Percentiles rank a stretch among this genome's conserved stretches.
These are phyloP conservation scores for Cladobotryum protrusum DNA, from an alignment of 2,329 filamentous ascomycete genomes.

Conservation along the genomic window DNA sequence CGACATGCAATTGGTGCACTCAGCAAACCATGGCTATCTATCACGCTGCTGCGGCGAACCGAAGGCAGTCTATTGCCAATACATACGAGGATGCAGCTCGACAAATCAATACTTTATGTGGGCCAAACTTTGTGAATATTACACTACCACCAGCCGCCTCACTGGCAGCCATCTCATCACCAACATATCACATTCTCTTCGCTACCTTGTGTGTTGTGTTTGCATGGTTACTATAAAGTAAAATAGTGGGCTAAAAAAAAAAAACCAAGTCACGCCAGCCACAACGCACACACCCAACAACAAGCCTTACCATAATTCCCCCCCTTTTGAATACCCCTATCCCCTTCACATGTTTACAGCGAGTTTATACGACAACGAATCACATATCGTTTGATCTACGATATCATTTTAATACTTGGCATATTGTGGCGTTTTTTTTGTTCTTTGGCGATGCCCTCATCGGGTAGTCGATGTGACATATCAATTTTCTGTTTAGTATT, in stretches of 20 bases:
- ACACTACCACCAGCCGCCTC: conserved; percentile 38
- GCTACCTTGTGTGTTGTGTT: conserved; percentile 10
- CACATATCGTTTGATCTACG: background rate
- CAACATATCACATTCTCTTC: conserved; percentile 16
- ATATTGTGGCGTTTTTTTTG: too few species aligned
- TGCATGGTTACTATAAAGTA: background rate
- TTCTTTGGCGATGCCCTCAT: too few species aligned
- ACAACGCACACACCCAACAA: too few species aligned
- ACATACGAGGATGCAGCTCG: conserved; percentile 68
- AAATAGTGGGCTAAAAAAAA: too few species aligned
- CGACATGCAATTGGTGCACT: conserved; percentile 71
- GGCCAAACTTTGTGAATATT: conserved; percentile 50
- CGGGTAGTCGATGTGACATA: too few species aligned
- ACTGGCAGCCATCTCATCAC: conserved; percentile 11
- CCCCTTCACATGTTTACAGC: conserved; percentile 4
- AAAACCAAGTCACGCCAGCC: too few species aligned
- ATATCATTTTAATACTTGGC: background rate
- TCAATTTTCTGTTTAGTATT: background rate
- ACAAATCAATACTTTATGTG: conserved; percentile 64
- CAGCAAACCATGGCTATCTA: conserved; percentile 78
- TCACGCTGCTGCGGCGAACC: conserved; percentile 59
- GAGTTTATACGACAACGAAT: background rate
- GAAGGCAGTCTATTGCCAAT: conserved; percentile 56
- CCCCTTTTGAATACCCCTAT: background rate
- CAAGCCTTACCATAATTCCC: too few species aligned